phyloP scores from a whole-genome alignment of 2,329 filamentous ascomycete species.

The Hypomyces perniciosus region DNA sequence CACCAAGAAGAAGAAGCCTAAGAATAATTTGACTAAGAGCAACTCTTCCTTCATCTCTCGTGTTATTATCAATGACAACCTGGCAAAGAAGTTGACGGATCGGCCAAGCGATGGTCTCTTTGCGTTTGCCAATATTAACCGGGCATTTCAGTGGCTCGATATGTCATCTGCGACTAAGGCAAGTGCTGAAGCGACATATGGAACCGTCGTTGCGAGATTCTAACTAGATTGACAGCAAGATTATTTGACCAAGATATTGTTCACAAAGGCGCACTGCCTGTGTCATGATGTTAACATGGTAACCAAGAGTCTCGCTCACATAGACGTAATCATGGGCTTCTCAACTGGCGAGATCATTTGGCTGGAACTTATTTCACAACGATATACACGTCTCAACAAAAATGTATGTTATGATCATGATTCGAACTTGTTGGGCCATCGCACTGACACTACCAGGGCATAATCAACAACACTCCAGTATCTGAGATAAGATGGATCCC shows the following conservation, averaged over 20 bases:
- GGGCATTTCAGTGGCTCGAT: constrained; percentile 94
- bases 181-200: constrained; percentile 6
- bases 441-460: constrained; percentile 47
- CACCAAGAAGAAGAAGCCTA: constrained; percentile 83
- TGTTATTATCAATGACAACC: constrained; percentile 80
- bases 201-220: background rate
- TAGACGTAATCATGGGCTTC: constrained; percentile 93
- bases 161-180: constrained; percentile 69
- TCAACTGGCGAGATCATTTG: constrained; percentile 96
- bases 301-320: constrained; percentile 72
- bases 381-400: constrained; percentile 93
- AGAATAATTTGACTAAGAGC: constrained; percentile 97
- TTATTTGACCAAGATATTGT: constrained; percentile 90
- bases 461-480: constrained; percentile 80
- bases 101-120: constrained; percentile 73
- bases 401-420: constrained; percentile 51
- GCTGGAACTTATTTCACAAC: constrained; percentile 96
- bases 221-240: constrained; percentile 56
- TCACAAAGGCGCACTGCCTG: constrained; percentile 91
- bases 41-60: constrained; percentile 98
- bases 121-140: constrained; percentile 91
- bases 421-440: background rate
- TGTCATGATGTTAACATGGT: constrained; percentile 87
- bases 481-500: constrained; percentile 90
- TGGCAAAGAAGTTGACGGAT: constrained; percentile 74